phyloP scores from a whole-genome alignment of 345 rosid genomes.

The Adansonia digitata region DNA sequence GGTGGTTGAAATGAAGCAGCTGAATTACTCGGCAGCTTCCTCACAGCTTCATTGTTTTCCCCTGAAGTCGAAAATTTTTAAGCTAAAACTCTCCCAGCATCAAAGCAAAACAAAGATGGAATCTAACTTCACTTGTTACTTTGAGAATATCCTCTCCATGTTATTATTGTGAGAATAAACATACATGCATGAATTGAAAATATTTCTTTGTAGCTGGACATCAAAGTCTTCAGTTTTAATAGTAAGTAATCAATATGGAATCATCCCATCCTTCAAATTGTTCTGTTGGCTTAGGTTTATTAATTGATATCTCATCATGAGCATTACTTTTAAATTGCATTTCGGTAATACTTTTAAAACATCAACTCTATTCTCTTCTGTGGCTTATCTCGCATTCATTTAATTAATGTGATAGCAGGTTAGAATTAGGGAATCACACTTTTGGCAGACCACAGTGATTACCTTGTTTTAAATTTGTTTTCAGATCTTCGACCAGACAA shows the following conservation, averaged over 20 bases:
- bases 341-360: neutral
- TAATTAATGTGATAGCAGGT: neutral
- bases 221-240: neutral
- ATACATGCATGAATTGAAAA: neutral
- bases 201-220: neutral
- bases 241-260: neutral
- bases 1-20: neutral
- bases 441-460: neutral
- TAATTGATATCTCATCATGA: neutral
- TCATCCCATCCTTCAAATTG: neutral
- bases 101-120: neutral
- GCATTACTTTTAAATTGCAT: neutral
- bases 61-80: neutral
- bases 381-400: neutral
- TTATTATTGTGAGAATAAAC: neutral
- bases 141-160: neutral
- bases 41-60: neutral
- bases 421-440: constrained; percentile 1
- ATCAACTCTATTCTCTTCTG: constrained; percentile 5
- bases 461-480: constrained; percentile 9
- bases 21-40: neutral
- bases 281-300: neutral
- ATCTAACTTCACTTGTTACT: neutral
- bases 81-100: neutral
- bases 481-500: constrained; percentile 76